Conservation (phyloP, 768 basidiomycete species). For the Lactarius sanguifluus region DNA sequence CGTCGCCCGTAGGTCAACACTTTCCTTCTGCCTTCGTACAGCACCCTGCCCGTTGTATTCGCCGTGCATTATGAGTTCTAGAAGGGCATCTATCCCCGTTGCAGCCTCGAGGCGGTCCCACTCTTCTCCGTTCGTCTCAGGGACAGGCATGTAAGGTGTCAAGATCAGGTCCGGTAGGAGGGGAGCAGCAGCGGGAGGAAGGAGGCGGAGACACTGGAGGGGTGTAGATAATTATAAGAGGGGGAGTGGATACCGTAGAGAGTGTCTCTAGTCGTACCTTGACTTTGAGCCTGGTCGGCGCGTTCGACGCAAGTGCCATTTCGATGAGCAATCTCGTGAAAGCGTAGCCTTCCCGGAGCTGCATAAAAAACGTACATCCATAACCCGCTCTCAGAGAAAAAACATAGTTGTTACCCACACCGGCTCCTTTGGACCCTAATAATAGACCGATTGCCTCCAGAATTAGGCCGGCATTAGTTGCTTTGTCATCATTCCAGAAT, state of each 20-base stretch:
- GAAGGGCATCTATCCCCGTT: conserved; percentile 78
- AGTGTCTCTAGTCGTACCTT: conserved; percentile 51
- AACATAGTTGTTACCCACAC: conserved; percentile 44
- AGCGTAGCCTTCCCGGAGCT: conserved; percentile 58
- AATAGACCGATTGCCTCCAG: conserved; percentile 86
- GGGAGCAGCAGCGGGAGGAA: conserved; percentile 55
- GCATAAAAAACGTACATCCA: conserved; percentile 19
- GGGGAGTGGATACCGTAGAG: background rate
- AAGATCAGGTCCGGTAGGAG: conserved; percentile 66
- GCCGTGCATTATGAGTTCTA: conserved; percentile 82
- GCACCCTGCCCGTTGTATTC: conserved; percentile 74
- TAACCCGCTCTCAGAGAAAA: background rate
- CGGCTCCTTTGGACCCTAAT: conserved; percentile 65
- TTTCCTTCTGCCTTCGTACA: conserved; percentile 59
- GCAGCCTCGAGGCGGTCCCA: conserved; percentile 85
- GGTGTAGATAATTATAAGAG: conserved; percentile 37
- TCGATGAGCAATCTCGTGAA: conserved; percentile 82
- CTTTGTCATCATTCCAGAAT: conserved; percentile 94
- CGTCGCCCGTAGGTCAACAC: conserved; percentile 70
- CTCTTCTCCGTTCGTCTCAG: conserved; percentile 86
- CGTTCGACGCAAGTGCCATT: conserved; percentile 89
- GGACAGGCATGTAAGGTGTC: conserved; percentile 73
- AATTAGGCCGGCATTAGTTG: conserved; percentile 74
- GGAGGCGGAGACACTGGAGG: conserved; percentile 52
- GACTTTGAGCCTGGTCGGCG: conserved; percentile 82